A percentile compares a stretch with the other conserved stretches of the same genome.
Evolutionary conservation across 2,329 filamentous ascomycete species (phyloP).

Genomic region (Alternaria sp.): DNA sequence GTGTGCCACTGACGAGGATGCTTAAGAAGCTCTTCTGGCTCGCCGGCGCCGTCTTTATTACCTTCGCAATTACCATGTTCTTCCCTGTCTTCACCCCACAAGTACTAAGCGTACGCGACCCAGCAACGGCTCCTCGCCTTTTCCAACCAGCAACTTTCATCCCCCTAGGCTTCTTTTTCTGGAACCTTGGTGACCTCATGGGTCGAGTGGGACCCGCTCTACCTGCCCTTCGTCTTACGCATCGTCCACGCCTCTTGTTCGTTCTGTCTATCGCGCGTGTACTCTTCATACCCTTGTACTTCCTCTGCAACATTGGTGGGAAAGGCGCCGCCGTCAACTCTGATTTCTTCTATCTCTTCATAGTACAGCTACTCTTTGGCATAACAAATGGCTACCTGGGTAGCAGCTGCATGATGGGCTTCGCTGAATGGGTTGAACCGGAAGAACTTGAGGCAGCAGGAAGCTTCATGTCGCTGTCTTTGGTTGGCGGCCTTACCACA

Average conservation of each 20-base stretch:
- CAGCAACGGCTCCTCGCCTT: constrained; percentile 60
- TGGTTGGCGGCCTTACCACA: constrained; percentile 81
- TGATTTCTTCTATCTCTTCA: constrained; percentile 84
- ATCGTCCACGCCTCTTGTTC: constrained; percentile 72
- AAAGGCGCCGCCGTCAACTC: constrained; percentile 72
- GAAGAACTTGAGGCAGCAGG: constrained; percentile 87
- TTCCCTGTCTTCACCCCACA: constrained; percentile 86
- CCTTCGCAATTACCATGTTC: constrained; percentile 87
- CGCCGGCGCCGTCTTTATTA: constrained; percentile 76
- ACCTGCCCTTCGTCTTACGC: constrained; percentile 63
- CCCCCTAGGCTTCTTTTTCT: constrained; percentile 86
- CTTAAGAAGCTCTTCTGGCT: constrained; percentile 81
- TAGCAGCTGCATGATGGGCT: constrained; percentile 90
- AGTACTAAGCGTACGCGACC: constrained; percentile 52
- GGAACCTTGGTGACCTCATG: constrained; percentile 86
- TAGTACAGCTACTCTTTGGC: constrained; percentile 86
- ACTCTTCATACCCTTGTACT: constrained; percentile 81
- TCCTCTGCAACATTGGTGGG: constrained; percentile 86
- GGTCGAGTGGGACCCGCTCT: constrained; percentile 74
- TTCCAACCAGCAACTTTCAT: constrained; percentile 82
- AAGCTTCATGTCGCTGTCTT: constrained; percentile 89
- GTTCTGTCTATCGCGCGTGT: constrained; percentile 68
- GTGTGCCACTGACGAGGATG: constrained; percentile 68
- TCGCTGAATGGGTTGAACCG: constrained; percentile 78
- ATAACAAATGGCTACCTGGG: constrained; percentile 86